A percentile compares a stretch with the other conserved stretches of the same genome.
phyloP scores from a whole-genome alignment of 2,329 filamentous ascomycete genomes.

The Trichophyton rubrum region DNA sequence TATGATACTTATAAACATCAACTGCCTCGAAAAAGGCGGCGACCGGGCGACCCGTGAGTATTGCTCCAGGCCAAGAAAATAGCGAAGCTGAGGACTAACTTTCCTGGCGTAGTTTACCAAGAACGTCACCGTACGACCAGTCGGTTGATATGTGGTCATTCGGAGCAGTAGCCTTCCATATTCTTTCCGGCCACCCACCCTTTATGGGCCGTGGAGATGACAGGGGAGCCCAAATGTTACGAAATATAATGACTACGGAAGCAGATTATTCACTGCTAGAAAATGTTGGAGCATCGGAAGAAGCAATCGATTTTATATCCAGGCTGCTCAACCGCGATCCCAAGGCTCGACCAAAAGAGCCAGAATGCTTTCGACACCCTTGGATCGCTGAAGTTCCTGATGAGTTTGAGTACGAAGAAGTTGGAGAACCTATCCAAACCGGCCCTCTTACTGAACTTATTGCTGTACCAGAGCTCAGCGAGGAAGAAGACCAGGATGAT shows the following conservation, averaged over 20 bases:
- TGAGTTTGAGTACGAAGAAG: conserved; percentile 45
- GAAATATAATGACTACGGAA: conserved; percentile 66
- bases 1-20: conserved; percentile 52
- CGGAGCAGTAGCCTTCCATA: conserved; percentile 79
- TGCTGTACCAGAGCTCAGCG: conserved; percentile 26
- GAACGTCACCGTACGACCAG: conserved; percentile 63
- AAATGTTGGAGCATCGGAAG: conserved; percentile 45
- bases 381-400: conserved; percentile 55
- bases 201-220: conserved; percentile 67
- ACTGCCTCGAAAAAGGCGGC: conserved; percentile 50
- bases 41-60: conserved; percentile 37
- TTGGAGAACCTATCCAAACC: conserved; percentile 5
- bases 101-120: conserved; percentile 28
- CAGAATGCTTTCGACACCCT: conserved; percentile 54
- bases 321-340: conserved; percentile 76
- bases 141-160: conserved; percentile 95
- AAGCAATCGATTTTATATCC: conserved; percentile 54
- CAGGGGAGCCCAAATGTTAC: conserved; percentile 63
- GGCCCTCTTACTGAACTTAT: conserved; percentile 43
- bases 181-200: conserved; percentile 66
- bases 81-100: conserved; percentile 9
- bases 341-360: conserved; percentile 59
- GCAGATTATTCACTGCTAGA: conserved; percentile 56
- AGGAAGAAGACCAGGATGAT: conserved; percentile 32
- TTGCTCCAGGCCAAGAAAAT: background rate